Evolutionary conservation across 768 basidiomycete species (phyloP).

Genomic region (Agaricus subrufescens): DNA sequence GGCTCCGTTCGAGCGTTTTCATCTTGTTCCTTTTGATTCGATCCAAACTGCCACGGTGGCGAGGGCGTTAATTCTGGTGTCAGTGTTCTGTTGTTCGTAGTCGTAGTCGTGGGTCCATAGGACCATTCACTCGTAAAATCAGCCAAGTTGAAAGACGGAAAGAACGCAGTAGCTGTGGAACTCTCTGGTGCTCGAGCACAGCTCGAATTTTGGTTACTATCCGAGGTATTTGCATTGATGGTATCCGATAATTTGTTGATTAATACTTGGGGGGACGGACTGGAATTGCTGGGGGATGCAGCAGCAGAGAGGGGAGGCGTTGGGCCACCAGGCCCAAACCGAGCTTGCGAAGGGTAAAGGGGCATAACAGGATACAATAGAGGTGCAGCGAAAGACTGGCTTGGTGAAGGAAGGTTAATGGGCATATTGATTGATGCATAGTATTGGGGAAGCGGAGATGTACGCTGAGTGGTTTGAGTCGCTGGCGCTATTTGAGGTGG

Average conservation of each 20-base stretch:
- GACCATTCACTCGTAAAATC: constrained; percentile 8
- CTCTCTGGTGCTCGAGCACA: background rate
- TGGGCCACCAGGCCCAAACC: constrained; percentile 37
- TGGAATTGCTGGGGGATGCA: constrained; percentile 34
- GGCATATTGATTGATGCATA: constrained; percentile 11
- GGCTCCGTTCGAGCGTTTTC: background rate
- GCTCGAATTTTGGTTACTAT: constrained; percentile 2
- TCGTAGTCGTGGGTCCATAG: background rate
- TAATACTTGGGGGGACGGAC: background rate
- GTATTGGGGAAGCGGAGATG: constrained; percentile 12
- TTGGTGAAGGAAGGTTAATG: constrained; percentile 11
- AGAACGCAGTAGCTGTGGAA: background rate
- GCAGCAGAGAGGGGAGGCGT: constrained; percentile 51
- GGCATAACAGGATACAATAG: constrained; percentile 14
- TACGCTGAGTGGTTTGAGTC: constrained; percentile 11
- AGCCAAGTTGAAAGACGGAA: constrained; percentile 5
- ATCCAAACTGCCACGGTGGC: background rate
- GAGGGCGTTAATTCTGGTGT: constrained; percentile 8
- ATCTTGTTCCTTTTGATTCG: background rate
- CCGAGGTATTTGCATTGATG: constrained; percentile 4
- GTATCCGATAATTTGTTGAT: background rate
- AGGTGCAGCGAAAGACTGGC: constrained; percentile 2
- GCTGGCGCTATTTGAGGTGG: constrained; percentile 13
- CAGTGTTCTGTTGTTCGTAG: background rate
- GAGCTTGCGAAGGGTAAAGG: constrained; percentile 20